A percentile compares a stretch with the other conserved stretches of the same genome.
Conservation (phyloP, 2,329 filamentous ascomycete genomes). For the Hymenoscyphus scutula region DNA sequence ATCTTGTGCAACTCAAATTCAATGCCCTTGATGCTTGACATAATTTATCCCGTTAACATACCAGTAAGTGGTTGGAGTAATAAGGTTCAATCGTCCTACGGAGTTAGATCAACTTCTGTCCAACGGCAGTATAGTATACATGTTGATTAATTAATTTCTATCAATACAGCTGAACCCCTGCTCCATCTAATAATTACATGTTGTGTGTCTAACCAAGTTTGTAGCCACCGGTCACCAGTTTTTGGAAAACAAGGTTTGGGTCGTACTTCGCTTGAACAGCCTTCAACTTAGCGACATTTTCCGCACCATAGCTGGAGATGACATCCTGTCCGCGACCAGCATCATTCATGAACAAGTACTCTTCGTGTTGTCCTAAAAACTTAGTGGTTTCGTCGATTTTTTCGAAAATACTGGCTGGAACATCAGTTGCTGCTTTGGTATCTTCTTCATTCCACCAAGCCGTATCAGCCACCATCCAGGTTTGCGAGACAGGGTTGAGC, state of each 20-base stretch:
- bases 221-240: background rate
- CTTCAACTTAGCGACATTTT: background rate
- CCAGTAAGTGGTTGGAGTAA: no score
- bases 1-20: no score
- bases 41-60: no score
- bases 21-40: no score
- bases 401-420: background rate
- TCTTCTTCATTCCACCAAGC: slow-evolving; percentile 2
- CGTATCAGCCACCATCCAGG: slow-evolving; percentile 5
- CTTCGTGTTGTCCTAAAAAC: background rate
- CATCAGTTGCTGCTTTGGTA: background rate
- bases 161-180: no score
- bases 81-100: no score
- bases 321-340: background rate
- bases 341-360: slow-evolving; percentile 6
- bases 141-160: no score
- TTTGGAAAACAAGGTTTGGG: background rate
- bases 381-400: background rate
- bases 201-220: background rate
- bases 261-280: background rate
- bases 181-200: no score
- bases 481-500: background rate
- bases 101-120: no score
- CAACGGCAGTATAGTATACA: no score
- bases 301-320: slow-evolving; percentile 1